A percentile compares a stretch with the other conserved stretches of the same genome.
phyloP scores from a whole-genome alignment of 2,329 filamentous ascomycete genomes.

The Trichoderma brevicompactum region DNA sequence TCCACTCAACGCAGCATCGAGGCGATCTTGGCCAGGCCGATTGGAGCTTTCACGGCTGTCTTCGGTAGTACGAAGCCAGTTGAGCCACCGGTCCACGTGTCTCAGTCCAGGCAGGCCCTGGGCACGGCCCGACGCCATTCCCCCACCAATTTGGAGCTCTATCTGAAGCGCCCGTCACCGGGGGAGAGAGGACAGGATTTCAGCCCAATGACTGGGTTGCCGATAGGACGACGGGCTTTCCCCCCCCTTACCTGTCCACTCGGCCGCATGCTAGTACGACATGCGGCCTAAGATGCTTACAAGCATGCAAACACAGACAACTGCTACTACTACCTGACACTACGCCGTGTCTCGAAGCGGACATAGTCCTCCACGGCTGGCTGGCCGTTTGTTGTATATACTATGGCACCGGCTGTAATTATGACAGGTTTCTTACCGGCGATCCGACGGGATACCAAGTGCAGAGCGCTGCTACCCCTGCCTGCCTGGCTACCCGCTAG shows the following conservation, averaged over 20 bases:
- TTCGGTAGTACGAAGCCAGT: background rate
- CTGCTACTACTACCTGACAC: background rate
- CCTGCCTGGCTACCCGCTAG: background rate
- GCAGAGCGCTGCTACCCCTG: background rate
- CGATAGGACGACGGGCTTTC: background rate
- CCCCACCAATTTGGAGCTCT: conserved; percentile 7
- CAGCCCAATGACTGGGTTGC: conserved; percentile 17
- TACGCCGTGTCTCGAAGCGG: background rate
- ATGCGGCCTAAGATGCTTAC: conserved; percentile 7
- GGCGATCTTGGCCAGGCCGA: background rate
- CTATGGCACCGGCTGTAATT: background rate
- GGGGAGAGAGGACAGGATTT: background rate
- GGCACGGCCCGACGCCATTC: conserved; percentile 16
- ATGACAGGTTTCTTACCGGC: background rate
- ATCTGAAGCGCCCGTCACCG: background rate
- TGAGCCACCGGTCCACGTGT: conserved; percentile 11
- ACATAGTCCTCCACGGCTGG: background rate
- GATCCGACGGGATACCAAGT: background rate
- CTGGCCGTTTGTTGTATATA: background rate
- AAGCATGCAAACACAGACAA: background rate
- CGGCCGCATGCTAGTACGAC: conserved; percentile 3
- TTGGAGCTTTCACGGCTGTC: background rate
- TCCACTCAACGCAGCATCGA: background rate
- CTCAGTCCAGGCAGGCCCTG: conserved; percentile 16
- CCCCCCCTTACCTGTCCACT: background rate